Evolutionary conservation across 2,329 filamentous ascomycete genomes (phyloP).

Genomic region (Sporothrix humicola): DNA sequence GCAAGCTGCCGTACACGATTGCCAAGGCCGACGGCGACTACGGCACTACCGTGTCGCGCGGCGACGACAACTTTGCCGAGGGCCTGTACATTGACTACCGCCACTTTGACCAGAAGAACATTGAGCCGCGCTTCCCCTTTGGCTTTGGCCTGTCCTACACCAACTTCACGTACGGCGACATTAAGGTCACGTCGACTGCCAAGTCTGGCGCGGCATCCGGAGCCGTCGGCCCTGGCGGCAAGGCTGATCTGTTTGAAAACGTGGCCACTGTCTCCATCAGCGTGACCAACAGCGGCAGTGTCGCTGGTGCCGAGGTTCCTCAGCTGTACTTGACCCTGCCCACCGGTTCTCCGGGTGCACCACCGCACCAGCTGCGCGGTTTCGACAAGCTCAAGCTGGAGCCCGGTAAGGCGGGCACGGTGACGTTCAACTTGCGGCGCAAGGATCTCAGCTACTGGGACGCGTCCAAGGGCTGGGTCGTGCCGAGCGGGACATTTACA

Average conservation of each 20-base stretch:
- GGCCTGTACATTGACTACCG: constrained; percentile 69
- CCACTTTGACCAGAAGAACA: constrained; percentile 62
- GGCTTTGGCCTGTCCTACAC: constrained; percentile 72
- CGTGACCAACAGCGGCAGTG: constrained; percentile 68
- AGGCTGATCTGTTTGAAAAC: constrained; percentile 53
- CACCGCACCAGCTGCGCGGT: constrained; percentile 61
- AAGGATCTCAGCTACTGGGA: constrained; percentile 72
- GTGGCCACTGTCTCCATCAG: constrained; percentile 60
- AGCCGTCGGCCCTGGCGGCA: constrained; percentile 51
- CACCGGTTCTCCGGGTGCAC: constrained; percentile 46
- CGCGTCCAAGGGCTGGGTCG: constrained; percentile 63
- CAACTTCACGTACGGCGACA: constrained; percentile 64
- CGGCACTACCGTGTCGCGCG: constrained; percentile 45
- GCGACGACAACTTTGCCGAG: constrained; percentile 62
- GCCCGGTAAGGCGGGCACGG: constrained; percentile 53
- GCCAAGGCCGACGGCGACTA: constrained; percentile 56
- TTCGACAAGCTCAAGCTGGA: constrained; percentile 64
- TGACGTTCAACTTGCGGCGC: constrained; percentile 60
- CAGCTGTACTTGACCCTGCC: constrained; percentile 63
- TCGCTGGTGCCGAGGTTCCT: constrained; percentile 67
- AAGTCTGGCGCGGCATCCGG: constrained; percentile 50
- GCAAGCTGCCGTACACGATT: constrained; percentile 59
- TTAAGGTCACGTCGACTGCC: constrained; percentile 48
- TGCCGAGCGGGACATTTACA: constrained; percentile 53
- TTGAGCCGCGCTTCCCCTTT: constrained; percentile 67